Evolutionary conservation across 2,329 filamentous ascomycete genomes (phyloP), one percentile per base, ranked within the genome.

Genomic region (Diplodia intermedia): DNA sequence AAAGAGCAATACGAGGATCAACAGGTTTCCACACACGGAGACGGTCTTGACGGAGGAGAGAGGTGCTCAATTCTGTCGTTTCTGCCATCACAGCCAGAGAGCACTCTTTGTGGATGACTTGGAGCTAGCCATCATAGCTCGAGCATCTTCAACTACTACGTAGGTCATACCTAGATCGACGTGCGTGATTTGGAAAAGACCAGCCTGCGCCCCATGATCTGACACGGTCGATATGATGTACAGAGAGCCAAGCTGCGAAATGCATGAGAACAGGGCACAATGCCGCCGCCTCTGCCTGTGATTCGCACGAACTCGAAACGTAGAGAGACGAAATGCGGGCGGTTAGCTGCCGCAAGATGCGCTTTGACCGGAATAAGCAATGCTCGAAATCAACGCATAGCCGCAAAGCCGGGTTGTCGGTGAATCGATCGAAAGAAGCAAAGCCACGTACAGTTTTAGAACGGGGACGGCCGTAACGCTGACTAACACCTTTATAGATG

Each of bases 401-500:
- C 60, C 47, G 47, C 60, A 20, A 63, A 52, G 60, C 60, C 60
- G 60, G 60, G 60, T 63, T 63, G 60, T 63, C 60, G 47, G 31
- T 63, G 20, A 52, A 53, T 52, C 60, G 29, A 52, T 52, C 60
- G 29, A 52, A 52, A 49, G 50, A 63, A 63, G 60, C 50, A 63
- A 63, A 63, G 60, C 47, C 60, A 63, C 60, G 52, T 63, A 52
- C 60, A 52, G 47, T 52, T 63, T 53, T 33, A 9, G 50, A 52
- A 20, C 9, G 43, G 60, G 43, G 47, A 53, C 60, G 60, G 43
- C 60, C 47, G 60, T 63, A 52, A 52, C 47, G 47, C 60, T 63
- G 60, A 63, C 43, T 63, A 63, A 63, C 60, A 31, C 60, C 60
- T 53, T 62, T 63, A 52, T 63, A 18, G 38, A 63, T 63, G 60